Evolutionary conservation across 306 rosid genomes (phyloP).

Genomic region (Argentina anserina): DNA sequence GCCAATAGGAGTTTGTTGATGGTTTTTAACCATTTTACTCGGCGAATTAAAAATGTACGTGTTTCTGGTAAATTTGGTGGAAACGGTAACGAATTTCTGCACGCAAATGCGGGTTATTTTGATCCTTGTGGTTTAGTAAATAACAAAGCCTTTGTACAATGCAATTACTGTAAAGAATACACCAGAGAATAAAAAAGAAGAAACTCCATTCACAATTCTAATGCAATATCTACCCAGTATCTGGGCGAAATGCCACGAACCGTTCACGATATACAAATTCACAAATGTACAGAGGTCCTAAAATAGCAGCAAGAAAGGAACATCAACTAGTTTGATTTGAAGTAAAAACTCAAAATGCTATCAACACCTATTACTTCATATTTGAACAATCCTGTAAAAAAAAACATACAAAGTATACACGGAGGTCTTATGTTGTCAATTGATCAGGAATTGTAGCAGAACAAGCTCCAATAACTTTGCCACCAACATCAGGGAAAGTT

Average conservation of each 20-base stretch:
- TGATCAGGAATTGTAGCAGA: slow-evolving; percentile 61
- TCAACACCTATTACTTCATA: background rate
- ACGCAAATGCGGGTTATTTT: no score
- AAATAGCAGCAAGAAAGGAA: background rate
- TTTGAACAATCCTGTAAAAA: background rate
- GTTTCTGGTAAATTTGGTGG: no score
- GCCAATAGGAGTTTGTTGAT: no score
- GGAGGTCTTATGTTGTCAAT: slow-evolving; percentile 55
- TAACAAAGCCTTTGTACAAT: no score
- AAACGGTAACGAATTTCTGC: no score
- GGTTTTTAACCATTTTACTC: background rate
- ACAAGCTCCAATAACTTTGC: slow-evolving; percentile 57
- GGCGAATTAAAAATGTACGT: no score
- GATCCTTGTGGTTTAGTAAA: no score
- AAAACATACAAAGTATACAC: no score
- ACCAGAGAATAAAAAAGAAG: no score
- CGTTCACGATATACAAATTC: background rate
- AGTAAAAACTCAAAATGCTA: background rate
- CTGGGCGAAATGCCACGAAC: background rate
- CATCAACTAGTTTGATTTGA: background rate
- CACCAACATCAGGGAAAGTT: slow-evolving; percentile 82
- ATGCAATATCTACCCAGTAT: background rate
- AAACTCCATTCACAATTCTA: background rate
- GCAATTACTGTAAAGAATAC: no score
- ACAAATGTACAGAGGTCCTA: slow-evolving; percentile 4